phyloP scores from a whole-genome alignment of 2,329 filamentous ascomycete species.

The Ilyonectria robusta region DNA sequence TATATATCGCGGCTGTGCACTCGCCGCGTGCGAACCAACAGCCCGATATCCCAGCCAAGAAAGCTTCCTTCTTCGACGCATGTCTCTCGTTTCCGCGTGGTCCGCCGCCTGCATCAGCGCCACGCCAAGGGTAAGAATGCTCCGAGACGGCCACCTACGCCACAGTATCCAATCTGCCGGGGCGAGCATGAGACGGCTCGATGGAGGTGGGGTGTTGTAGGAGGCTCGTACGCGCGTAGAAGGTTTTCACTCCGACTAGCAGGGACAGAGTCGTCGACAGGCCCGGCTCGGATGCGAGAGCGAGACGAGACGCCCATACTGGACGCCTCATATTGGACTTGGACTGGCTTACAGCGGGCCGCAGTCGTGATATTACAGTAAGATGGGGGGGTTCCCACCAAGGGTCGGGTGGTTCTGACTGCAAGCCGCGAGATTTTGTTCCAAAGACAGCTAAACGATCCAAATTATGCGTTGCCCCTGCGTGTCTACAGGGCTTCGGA shows the following conservation, averaged over 20 bases:
- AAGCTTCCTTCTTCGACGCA: not conserved
- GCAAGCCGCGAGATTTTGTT: not conserved
- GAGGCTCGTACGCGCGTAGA: too few species aligned
- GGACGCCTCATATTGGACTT: not conserved
- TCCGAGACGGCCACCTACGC: not conserved
- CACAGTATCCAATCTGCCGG: not conserved
- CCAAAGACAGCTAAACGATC: not conserved
- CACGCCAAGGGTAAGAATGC: not conserved
- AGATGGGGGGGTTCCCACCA: not conserved
- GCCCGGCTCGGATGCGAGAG: not conserved
- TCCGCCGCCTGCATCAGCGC: not conserved
- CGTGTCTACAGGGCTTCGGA: not conserved
- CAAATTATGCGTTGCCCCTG: not conserved
- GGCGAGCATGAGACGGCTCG: not conserved
- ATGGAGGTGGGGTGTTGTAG: too few species aligned
- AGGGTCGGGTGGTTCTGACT: not conserved
- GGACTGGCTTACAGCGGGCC: not conserved
- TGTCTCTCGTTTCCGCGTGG: constrained; percentile 18
- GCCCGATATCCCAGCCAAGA: not conserved
- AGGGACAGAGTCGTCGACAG: not conserved
- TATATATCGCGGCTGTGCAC: not conserved
- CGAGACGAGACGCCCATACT: not conserved
- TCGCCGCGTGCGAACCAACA: not conserved
- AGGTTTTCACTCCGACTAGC: too few species aligned
- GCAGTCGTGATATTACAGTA: not conserved